These are phyloP conservation scores for Fusarium pilosicola DNA, from an alignment of 2,329 filamentous ascomycete genomes.

Conservation along the genomic window DNA sequence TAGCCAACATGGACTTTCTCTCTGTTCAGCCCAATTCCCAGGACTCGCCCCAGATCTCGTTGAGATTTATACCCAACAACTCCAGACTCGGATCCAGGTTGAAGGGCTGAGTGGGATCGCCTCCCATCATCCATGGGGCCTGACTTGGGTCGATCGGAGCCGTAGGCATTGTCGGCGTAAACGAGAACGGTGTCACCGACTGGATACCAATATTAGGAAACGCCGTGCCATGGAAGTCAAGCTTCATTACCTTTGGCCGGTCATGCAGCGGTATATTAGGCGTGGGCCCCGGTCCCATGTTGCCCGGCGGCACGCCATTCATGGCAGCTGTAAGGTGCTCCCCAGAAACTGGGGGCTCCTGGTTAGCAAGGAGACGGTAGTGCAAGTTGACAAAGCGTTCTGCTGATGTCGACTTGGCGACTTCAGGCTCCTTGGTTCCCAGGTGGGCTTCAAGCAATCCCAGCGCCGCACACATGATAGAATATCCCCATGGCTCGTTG, in stretches of 20 bases:
- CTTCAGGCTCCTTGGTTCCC: constrained; percentile 65
- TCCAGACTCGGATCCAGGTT: constrained; percentile 66
- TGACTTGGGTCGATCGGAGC: constrained; percentile 49
- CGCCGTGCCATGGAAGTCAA: constrained; percentile 39
- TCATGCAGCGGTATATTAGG: constrained; percentile 51
- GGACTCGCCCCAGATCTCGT: constrained; percentile 65
- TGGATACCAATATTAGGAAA: constrained; percentile 48
- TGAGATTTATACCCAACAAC: constrained; percentile 62
- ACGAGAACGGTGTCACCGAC: constrained; percentile 56
- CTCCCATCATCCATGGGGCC: constrained; percentile 49
- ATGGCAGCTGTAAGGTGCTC: constrained; percentile 42
- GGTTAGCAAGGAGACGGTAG: constrained; percentile 65
- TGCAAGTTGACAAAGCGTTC: constrained; percentile 69
- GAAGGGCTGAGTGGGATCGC: constrained; percentile 51
- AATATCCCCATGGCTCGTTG: constrained; percentile 72
- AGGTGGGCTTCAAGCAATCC: constrained; percentile 69
- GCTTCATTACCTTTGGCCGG: constrained; percentile 52
- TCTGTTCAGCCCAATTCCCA: constrained; percentile 53
- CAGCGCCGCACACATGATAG: constrained; percentile 69
- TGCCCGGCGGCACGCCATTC: constrained; percentile 36
- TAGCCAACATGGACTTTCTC: constrained; percentile 6
- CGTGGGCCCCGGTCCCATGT: constrained; percentile 42
- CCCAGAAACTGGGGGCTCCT: constrained; percentile 56
- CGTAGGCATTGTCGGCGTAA: constrained; percentile 50
- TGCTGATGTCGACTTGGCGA: constrained; percentile 67